Evolutionary conservation across 176 grass and related monocot species (phyloP), one percentile per base, ranked within the genome.

Genomic region (Stipa capillata): DNA sequence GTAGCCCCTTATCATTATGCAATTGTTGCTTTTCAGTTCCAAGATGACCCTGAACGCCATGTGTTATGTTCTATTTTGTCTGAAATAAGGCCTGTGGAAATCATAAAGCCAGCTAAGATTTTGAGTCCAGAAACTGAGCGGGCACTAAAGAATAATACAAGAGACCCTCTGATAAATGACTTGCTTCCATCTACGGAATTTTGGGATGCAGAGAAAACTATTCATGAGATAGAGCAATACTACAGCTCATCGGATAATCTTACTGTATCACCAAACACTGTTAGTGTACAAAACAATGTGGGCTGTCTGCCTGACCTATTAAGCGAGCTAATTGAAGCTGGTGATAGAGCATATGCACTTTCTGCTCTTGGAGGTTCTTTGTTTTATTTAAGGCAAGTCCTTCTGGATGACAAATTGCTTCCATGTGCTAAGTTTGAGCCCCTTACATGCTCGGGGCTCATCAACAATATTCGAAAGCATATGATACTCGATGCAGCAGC

Each of bases 401-500:
- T 98, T 87, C 77, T 98, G 41, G 89, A 92, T 74, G 88, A 92
- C 57, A 90, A 88, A 88, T 81, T 94, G 76, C 78, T 98, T 23
- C 93, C 87, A 68, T 87, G 85, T 89, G 92, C 91, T 71, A 84
- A 87, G 69, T 98, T 98, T 89, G 89, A 92, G 79, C 71, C 56
- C n/a, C 89, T 98, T 80, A 79, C 89, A 57, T 92, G 89, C 72
- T 87, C 57, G 21, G 73, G 71, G 35, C 39, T 82, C 69, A 65
- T 42, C 80, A 89, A 81, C 39, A 78, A 50, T 67, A 69, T 84
- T 40, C 83, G 20, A 54, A 94, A 92, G 74, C 61, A 90, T 88
- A 94, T 98, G 95, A 85, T 94, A 77, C 92, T 98, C 31, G 95
- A 98, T 87, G 84, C 95, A 61, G 87, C 92, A 56, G 95, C 89